Evolutionary conservation across 1,139 yeast genomes (phyloP).

Genomic region (Blastobotrys indianensis): DNA sequence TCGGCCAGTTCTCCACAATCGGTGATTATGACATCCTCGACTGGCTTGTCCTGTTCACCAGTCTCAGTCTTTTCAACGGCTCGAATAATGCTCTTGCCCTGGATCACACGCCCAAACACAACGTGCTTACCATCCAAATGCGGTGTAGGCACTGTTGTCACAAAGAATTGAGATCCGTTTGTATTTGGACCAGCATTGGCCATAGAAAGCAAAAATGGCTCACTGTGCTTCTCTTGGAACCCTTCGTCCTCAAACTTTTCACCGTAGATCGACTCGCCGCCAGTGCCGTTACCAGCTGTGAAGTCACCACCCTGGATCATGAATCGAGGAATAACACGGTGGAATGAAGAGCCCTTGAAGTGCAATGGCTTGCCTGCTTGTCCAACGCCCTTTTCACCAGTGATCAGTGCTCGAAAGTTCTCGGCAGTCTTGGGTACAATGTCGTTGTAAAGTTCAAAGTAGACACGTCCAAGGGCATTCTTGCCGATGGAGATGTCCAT

Average conservation of each 20-base stretch:
- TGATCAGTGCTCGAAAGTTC: constrained; percentile 83
- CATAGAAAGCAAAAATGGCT: constrained; percentile 88
- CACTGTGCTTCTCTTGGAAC: constrained; percentile 67
- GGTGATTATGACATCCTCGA: constrained; percentile 58
- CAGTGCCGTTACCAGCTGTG: constrained; percentile 83
- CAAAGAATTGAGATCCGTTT: constrained; percentile 92
- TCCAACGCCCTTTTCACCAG: constrained; percentile 80
- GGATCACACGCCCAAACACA: constrained; percentile 83
- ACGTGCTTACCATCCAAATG: constrained; percentile 93
- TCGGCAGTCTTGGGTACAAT: constrained; percentile 91
- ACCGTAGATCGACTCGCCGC: constrained; percentile 93
- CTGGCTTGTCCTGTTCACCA: constrained; percentile 67
- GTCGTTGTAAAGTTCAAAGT: constrained; percentile 69
- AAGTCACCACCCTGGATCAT: constrained; percentile 76
- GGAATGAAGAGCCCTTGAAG: constrained; percentile 80
- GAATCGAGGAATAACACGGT: constrained; percentile 70
- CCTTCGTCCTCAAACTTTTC: constrained; percentile 94
- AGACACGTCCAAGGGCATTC: constrained; percentile 59
- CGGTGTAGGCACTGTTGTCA: constrained; percentile 75
- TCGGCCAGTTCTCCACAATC: constrained; percentile 73
- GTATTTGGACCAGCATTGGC: constrained; percentile 96
- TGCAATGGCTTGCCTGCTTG: constrained; percentile 56
- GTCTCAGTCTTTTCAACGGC: constrained; percentile 66
- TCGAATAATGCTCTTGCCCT: constrained; percentile 78
- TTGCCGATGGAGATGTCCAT: constrained; percentile 71